phyloP scores from a whole-genome alignment of 1,139 yeast species.

The Petasospora fabianii region DNA sequence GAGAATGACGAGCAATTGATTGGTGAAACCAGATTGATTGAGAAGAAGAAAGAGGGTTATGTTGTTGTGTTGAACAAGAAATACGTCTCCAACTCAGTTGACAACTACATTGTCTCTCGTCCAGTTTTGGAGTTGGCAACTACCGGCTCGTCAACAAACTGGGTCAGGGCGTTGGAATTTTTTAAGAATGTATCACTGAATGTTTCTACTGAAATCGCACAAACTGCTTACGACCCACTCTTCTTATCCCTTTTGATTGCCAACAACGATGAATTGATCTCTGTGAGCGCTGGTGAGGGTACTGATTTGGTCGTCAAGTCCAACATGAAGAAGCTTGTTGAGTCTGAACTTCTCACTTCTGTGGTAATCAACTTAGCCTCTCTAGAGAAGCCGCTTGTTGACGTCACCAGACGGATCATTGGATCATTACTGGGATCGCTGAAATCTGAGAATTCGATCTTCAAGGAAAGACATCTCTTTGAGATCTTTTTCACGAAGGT shows the following conservation, averaged over 20 bases:
- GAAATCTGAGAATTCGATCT: constrained; percentile 31
- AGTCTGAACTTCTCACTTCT: constrained; percentile 55
- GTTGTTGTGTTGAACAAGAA: constrained; percentile 53
- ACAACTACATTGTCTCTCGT: constrained; percentile 32
- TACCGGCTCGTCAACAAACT: constrained; percentile 14
- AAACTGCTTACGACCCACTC: constrained; percentile 53
- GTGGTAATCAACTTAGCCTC: constrained; percentile 51
- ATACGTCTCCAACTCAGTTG: constrained; percentile 47
- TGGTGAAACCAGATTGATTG: constrained; percentile 44
- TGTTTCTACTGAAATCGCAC: constrained; percentile 16
- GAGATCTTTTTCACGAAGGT: constrained; percentile 61
- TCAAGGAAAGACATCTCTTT: constrained; percentile 57
- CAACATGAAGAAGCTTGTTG: constrained; percentile 56
- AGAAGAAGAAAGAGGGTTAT: constrained; percentile 45
- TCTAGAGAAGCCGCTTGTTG: constrained; percentile 47
- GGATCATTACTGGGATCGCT: constrained; percentile 40
- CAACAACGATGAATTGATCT: constrained; percentile 59
- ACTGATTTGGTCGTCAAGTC: constrained; percentile 33
- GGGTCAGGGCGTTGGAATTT: constrained; percentile 30
- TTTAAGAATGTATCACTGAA: constrained; percentile 20
- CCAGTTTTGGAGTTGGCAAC: constrained; percentile 20
- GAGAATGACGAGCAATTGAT: constrained; percentile 41
- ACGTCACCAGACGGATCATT: constrained; percentile 43
- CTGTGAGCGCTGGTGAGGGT: constrained; percentile 29
- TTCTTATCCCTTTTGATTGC: constrained; percentile 54